Base-by-base conservation (phyloP, 2,329 filamentous ascomycete species). In the Penicillium sclerotigenum region DNA sequence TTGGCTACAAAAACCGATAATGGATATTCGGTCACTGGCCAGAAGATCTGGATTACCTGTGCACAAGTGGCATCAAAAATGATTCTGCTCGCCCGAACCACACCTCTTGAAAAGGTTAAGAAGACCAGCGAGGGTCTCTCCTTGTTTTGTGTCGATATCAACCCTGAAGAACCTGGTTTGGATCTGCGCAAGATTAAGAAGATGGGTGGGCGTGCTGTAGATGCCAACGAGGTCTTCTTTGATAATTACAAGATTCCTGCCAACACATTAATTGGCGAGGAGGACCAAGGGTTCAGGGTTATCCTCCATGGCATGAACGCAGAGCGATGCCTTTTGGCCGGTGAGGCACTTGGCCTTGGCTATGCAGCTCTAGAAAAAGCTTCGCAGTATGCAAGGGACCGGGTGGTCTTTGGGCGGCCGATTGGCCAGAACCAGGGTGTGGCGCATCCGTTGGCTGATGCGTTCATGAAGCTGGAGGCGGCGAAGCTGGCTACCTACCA, bases 41-140 rank as follows among this genome's bases (percentile, higher is more conserved):
- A 93, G 69, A 95, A 95, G 75, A 92, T 93, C 52, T 95, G 90
- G 90, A 95, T 94, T 52, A 90, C 89, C 0, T 92, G 85, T 51
- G 90, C 90, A 0, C 89, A 95, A 69, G 87, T 93, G 0, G 90
- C 90, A 0, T 81, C 81, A 4, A 90, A 90, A 66, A 95, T 95
- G 90, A 86, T 95, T 4, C 79, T 95, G 0, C 81, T 96, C 0
- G 89, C 89, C 0, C 83, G 90, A 1, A 95, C 90, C 0, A 90
- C 85, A 0, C 82, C 87, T 0, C 63, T 87, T 0, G 86, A 90
- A 48, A 79, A 89, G 57, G 84, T 86, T 0, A 77, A 78, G 57
- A 91, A 87, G 67, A 83, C 87, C 0, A 89, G 83, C n/a, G 85
- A 92, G 69, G 89, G 87, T 0, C 78, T 95, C 0, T 91, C 87